These are phyloP conservation scores for Lanzia echinophila DNA, from an alignment of 2,329 filamentous ascomycete genomes.

Conservation along the genomic window DNA sequence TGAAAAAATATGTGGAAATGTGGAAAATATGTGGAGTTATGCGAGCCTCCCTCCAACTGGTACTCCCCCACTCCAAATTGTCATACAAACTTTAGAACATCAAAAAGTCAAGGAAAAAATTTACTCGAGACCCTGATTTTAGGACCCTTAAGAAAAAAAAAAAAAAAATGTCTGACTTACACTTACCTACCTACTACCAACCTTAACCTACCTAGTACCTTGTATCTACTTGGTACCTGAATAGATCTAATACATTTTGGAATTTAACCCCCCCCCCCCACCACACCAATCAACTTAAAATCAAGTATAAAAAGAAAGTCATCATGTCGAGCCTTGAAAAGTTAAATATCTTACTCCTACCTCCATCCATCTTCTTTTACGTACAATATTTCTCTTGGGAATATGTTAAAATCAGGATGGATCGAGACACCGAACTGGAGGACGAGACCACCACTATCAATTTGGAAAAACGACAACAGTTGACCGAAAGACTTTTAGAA, in stretches of 20 bases:
- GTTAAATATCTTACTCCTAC: background rate
- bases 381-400: background rate
- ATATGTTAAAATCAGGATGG: conserved; percentile 13
- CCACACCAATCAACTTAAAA: too few species aligned
- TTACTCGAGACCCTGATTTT: too few species aligned
- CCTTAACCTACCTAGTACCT: too few species aligned
- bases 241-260: too few species aligned
- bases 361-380: background rate
- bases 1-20: too few species aligned
- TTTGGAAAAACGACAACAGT: conserved; percentile 46
- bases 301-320: background rate
- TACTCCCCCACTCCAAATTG: background rate
- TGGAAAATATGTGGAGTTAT: background rate
- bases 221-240: too few species aligned
- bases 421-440: conserved; percentile 15
- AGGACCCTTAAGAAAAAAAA: conserved; percentile 4
- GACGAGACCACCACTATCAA: conserved; percentile 31
- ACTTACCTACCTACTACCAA: background rate
- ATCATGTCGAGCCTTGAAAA: background rate
- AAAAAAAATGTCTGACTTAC: background rate
- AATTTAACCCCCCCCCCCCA: too few species aligned
- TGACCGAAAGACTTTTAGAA: conserved; percentile 48
- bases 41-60: background rate
- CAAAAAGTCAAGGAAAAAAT: background rate
- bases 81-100: background rate